Percentiles rank a stretch among this genome's conserved stretches.
phyloP scores from a whole-genome alignment of 306 rosid genomes.

The Fagus sylvatica region DNA sequence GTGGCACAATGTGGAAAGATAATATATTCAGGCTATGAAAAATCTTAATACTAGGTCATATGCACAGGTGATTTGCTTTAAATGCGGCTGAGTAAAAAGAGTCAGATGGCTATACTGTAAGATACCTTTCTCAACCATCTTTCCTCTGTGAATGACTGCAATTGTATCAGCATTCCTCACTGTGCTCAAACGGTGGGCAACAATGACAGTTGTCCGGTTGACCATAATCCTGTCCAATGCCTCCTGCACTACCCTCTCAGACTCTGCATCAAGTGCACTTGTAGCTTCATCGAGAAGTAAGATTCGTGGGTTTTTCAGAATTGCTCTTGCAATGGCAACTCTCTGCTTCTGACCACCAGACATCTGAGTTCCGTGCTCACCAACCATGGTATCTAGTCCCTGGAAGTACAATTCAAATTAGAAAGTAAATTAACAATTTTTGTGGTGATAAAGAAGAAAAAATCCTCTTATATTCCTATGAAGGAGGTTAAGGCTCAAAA shows the following conservation, averaged over 20 bases:
- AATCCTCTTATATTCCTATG: neutral
- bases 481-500: conserved; percentile 23
- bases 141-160: conserved; percentile 90
- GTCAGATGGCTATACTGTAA: neutral
- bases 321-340: conserved; percentile 90
- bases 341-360: conserved; percentile 96
- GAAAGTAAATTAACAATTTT: conserved; percentile 11
- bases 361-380: conserved; percentile 88
- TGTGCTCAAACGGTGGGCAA: conserved; percentile 93
- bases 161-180: conserved; percentile 81
- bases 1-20: neutral
- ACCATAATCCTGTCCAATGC: conserved; percentile 86
- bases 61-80: no score
- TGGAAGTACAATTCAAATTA: conserved; percentile 19
- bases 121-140: conserved; percentile 89
- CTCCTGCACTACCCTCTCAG: conserved; percentile 91
- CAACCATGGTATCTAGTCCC: conserved; percentile 87
- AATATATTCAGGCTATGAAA: neutral
- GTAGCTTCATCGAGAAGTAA: conserved; percentile 92
- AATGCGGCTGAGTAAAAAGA: neutral
- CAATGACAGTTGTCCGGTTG: conserved; percentile 80
- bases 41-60: neutral
- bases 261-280: conserved; percentile 91
- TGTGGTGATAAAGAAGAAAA: conserved; percentile 1
- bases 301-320: conserved; percentile 76